A percentile compares a stretch with the other conserved stretches of the same genome.
phyloP scores from a whole-genome alignment of 1,139 yeast species.

The Hyphopichia burtonii region DNA sequence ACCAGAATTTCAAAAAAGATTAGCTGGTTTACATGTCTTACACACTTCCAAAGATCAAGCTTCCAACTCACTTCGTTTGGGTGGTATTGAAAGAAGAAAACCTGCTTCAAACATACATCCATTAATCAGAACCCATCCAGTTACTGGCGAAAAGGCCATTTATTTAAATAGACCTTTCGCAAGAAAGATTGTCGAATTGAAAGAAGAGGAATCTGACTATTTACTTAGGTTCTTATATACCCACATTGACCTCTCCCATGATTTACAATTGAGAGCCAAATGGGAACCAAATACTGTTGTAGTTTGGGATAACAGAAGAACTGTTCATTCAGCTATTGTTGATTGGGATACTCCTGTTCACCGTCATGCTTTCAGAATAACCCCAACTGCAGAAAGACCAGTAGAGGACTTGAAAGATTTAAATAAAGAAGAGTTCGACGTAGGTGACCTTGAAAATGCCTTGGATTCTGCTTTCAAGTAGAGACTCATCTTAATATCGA shows the following conservation, averaged over 20 bases:
- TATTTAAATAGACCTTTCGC: conserved; percentile 56
- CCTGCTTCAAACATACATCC: conserved; percentile 52
- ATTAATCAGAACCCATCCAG: conserved; percentile 57
- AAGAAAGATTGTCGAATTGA: conserved; percentile 54
- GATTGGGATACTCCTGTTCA: conserved; percentile 43
- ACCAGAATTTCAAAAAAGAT: conserved; percentile 48
- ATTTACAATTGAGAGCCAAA: conserved; percentile 55
- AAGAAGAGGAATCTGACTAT: conserved; percentile 53
- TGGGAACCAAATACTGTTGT: conserved; percentile 61
- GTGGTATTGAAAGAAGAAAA: conserved; percentile 44
- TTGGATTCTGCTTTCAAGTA: conserved; percentile 14
- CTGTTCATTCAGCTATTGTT: conserved; percentile 41
- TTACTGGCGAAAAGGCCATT: conserved; percentile 50
- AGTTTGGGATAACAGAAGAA: conserved; percentile 49
- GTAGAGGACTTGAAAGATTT: conserved; percentile 34
- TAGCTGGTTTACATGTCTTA: conserved; percentile 52
- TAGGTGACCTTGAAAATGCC: conserved; percentile 40
- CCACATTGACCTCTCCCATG: conserved; percentile 47
- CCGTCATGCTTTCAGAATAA: conserved; percentile 45
- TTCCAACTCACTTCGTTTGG: conserved; percentile 36
- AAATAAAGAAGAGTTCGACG: conserved; percentile 31
- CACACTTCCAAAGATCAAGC: conserved; percentile 73
- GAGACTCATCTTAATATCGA: not conserved
- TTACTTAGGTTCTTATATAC: conserved; percentile 50
- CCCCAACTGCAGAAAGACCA: conserved; percentile 51